Base-by-base conservation (phyloP, 106 monocot species). In the Phalaenopsis aphrodite region DNA sequence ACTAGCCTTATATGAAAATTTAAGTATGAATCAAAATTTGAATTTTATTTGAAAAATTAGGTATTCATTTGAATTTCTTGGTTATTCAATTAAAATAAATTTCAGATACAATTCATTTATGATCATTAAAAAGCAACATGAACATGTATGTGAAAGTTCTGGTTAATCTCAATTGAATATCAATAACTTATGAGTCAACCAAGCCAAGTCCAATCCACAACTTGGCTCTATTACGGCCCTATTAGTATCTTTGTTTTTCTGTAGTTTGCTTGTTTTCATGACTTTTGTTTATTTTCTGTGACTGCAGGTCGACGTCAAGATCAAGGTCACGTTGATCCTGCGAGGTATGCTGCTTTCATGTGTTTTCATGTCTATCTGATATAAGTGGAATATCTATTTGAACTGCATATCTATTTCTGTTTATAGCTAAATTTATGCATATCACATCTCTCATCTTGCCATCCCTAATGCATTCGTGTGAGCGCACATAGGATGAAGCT, bases 251-350 rank as follows among this genome's bases (percentile, higher is more conserved):
- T 3, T 19, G 21, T 23, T 42, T 42, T 23, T 45, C 16, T 17
- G 41, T 45, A 43, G 42, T 45, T 74, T 42, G 14, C 45, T 74
- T 19, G 15, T 43, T 18, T n/a, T 18, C 8, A 18, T n/a, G 45
- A 42, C 43, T 74, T 76, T 24, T 76, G 48, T 12, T 48, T 76
- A 1, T 39, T 56, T 57, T 55, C 57, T 6, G 37, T 18, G 3
- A 43, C 5, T 23, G 42, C 78, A 79, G 78, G 41, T 79, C 78
- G 39, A 65, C 42, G 42, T 79, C 78, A 14, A 79, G 65, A 43
- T 79, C 78, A 38, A 79, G 64, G n/a, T 79, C 78, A 11, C 11
- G 9, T 64, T 79, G 43, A 79, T 11, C 9, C 24, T 79, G 65
- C 8, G 43, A 76, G 76, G 76, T 76, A 45, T 42, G 43, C 8